phyloP scores from a whole-genome alignment of 2,329 filamentous ascomycete species.

The Zalaria sp. region DNA sequence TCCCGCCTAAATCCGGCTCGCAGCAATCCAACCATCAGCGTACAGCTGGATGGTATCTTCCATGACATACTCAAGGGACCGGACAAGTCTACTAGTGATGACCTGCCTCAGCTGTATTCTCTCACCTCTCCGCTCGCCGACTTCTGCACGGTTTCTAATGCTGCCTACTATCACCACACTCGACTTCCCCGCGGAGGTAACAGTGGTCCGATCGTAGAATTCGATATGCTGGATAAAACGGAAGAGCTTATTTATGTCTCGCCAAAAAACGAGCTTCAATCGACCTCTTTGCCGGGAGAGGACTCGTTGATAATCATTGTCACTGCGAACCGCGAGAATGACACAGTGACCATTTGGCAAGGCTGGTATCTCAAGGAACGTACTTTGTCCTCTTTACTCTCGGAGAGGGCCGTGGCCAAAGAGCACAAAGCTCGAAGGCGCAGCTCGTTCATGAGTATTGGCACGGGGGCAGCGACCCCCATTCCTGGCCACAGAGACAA shows the following conservation, averaged over 20 bases:
- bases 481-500: conserved; percentile 45
- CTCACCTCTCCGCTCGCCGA: conserved; percentile 78
- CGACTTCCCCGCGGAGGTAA: conserved; percentile 3
- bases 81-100: conserved; percentile 18
- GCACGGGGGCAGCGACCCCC: conserved; percentile 65
- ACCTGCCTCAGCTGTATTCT: conserved; percentile 65
- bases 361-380: conserved; percentile 62
- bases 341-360: conserved; percentile 73
- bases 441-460: conserved; percentile 49
- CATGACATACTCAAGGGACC: conserved; percentile 9
- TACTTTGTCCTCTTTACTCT: conserved; percentile 29
- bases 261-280: conserved; percentile 40
- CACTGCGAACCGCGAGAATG: conserved; percentile 64
- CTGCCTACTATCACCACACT: conserved; percentile 11
- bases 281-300: conserved; percentile 28
- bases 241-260: conserved; percentile 82
- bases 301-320: conserved; percentile 55
- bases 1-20: conserved; percentile 1
- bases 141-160: conserved; percentile 63
- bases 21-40: not conserved
- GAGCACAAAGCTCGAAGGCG: conserved; percentile 42
- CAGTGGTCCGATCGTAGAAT: conserved; percentile 26
- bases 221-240: conserved; percentile 53
- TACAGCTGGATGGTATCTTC: conserved; percentile 14
- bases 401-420: conserved; percentile 23